These are phyloP conservation scores for Abrus precatorius DNA, from an alignment of 306 rosid species.

Conservation along the genomic window DNA sequence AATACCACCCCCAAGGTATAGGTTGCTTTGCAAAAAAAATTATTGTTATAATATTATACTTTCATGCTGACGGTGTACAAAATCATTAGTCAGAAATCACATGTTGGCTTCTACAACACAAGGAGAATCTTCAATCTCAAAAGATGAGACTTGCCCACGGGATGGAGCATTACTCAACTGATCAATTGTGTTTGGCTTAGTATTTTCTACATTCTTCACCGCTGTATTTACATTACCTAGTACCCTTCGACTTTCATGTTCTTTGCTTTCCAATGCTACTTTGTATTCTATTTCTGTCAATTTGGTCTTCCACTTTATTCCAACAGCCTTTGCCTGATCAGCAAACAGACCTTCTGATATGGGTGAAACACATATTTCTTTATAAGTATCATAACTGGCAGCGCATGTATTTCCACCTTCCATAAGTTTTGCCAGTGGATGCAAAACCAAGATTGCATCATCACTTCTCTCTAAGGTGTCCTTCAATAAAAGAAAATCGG, in stretches of 20 bases:
- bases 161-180: conserved; percentile 44
- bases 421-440: conserved; percentile 75
- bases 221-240: conserved; percentile 37
- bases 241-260: conserved; percentile 37
- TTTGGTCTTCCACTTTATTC: conserved; percentile 63
- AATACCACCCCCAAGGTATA: not conserved
- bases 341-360: conserved; percentile 68
- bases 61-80: conserved; percentile 3
- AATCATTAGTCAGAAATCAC: conserved; percentile 36
- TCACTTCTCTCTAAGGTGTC: conserved; percentile 68
- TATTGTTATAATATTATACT: conserved; percentile 9
- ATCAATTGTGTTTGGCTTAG: conserved; percentile 46
- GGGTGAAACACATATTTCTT: conserved; percentile 74
- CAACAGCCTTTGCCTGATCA: conserved; percentile 80
- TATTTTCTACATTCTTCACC: conserved; percentile 28
- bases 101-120: conserved; percentile 56
- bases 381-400: conserved; percentile 78
- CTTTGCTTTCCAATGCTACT: conserved; percentile 37
- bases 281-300: conserved; percentile 54
- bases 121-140: conserved; percentile 57
- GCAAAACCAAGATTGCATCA: conserved; percentile 71
- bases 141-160: conserved; percentile 35
- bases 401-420: conserved; percentile 79
- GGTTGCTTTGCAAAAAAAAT: not conserved
- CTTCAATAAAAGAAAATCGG: conserved; percentile 76